Percentiles rank a stretch among this genome's conserved stretches.
Evolutionary conservation across 306 rosid species (phyloP).

Genomic region (Leucaena leucocephala): DNA sequence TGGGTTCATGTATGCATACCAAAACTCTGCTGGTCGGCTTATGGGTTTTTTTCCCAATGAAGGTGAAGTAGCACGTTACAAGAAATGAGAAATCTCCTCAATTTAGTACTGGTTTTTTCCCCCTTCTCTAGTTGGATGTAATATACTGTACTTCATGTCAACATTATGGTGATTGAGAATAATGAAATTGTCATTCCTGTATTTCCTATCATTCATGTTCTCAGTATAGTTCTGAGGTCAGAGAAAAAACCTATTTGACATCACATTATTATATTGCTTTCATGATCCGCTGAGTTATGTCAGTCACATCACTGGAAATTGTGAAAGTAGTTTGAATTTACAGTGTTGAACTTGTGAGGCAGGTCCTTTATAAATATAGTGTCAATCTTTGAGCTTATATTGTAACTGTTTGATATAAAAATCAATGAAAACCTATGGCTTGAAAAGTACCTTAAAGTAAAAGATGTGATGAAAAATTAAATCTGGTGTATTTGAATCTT

Average conservation of each 20-base stretch:
- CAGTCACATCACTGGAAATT: neutral
- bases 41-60: slow-evolving; percentile 97
- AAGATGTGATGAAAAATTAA: neutral
- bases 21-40: slow-evolving; percentile 85
- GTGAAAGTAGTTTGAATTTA: neutral
- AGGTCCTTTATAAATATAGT: too few species aligned
- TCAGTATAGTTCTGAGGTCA: neutral
- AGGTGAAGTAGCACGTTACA: slow-evolving; percentile 82
- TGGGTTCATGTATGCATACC: slow-evolving; percentile 96
- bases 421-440: neutral
- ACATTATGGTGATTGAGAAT: slow-evolving; percentile 7
- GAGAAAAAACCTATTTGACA: neutral
- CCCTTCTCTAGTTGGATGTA: neutral
- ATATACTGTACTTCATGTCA: neutral
- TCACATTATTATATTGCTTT: neutral
- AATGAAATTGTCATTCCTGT: slow-evolving; percentile 2
- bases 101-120: neutral
- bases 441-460: neutral
- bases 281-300: neutral
- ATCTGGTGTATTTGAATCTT: neutral
- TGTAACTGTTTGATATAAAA: neutral
- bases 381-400: neutral
- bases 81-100: slow-evolving; percentile 51
- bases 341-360: too few species aligned
- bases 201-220: neutral